Percentiles rank a stretch among this genome's conserved stretches.
phyloP scores from a whole-genome alignment of 192 early-diverging fungal species.

The Coemansia sp. region DNA sequence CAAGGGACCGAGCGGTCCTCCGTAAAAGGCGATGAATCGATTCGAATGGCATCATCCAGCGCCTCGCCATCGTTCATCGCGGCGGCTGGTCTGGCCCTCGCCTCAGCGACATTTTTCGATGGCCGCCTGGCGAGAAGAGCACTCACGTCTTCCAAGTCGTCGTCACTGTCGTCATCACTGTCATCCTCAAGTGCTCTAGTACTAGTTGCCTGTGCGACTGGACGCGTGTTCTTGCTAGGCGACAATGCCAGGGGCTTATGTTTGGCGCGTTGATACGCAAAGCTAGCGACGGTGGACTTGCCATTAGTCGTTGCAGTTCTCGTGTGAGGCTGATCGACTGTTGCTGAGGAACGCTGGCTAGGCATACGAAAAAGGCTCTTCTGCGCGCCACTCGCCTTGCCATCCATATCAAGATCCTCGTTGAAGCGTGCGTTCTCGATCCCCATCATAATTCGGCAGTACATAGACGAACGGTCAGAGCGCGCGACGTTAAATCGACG shows the following conservation, averaged over 20 bases:
- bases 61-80: not conserved
- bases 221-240: not conserved
- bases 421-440: conserved; percentile 43
- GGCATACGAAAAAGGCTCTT: conserved; percentile 28
- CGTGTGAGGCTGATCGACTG: not conserved
- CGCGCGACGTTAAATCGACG: conserved; percentile 27
- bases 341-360: not conserved
- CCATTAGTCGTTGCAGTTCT: not conserved
- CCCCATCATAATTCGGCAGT: conserved; percentile 37
- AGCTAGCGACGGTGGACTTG: not conserved
- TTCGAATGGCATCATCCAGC: conserved; percentile 6
- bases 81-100: not conserved
- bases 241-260: not conserved
- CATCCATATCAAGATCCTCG: not conserved
- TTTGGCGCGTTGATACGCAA: not conserved
- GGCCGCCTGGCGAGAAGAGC: not conserved
- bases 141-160: conserved; percentile 14
- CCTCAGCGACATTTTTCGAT: not conserved
- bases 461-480: conserved; percentile 27
- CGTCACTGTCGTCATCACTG: conserved; percentile 22
- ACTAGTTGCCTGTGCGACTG: not conserved
- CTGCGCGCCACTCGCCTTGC: not conserved
- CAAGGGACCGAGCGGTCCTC: conserved; percentile 6
- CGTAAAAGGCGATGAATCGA: conserved; percentile 24
- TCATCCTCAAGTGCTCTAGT: not conserved